Evolutionary conservation across 257 asterid species (phyloP), one percentile per base, ranked within the genome.

Genomic region (Buddleja alternifolia): DNA sequence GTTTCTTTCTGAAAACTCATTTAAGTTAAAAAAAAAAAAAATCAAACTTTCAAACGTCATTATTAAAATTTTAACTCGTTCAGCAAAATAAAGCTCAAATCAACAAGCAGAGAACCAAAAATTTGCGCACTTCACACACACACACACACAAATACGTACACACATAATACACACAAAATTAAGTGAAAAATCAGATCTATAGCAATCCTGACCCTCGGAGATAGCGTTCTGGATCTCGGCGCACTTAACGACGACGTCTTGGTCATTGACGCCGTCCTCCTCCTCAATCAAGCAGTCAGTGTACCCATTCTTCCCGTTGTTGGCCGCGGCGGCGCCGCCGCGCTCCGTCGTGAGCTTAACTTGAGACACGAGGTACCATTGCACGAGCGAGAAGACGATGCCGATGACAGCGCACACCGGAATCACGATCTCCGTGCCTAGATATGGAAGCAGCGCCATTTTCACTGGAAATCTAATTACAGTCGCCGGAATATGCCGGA

Each of bases 181-280:
- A 47, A 62, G 70, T 6, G 8, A 25, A 54, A 39, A 71, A 60
- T 15, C 57, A 86, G 82, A 85, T 84, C 79, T 76, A 46, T 3
- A 21, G 36, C 40, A 60, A 66, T 57, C 17, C 81, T 82, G 7
- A 92, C 97, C 97, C 70, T 92, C 95, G 10, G 96, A 89, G 53
- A 87, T 89, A 42, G 97, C 97, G 69, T 7, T 84, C 73, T 92
- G 96, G 77, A 89, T 89, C 64, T 89, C 96, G 63, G 97, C 93
- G 63, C 96, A 89, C 90, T 84, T 89, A 14, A 3, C 89, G 44
- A 92, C 90, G 50, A 87, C 94, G 82, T 69, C 74, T 4, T 82
- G 89, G 58, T 84, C 97, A 63, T 75, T 75, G 34, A 87, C 53
- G 9, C 96, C 97, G 21, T 92, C 97, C 82, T 92, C 97, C 69